Evolutionary conservation across 2,329 filamentous ascomycete genomes (phyloP), one percentile per base, ranked within the genome.

Genomic region (Hymenoscyphus occultus): DNA sequence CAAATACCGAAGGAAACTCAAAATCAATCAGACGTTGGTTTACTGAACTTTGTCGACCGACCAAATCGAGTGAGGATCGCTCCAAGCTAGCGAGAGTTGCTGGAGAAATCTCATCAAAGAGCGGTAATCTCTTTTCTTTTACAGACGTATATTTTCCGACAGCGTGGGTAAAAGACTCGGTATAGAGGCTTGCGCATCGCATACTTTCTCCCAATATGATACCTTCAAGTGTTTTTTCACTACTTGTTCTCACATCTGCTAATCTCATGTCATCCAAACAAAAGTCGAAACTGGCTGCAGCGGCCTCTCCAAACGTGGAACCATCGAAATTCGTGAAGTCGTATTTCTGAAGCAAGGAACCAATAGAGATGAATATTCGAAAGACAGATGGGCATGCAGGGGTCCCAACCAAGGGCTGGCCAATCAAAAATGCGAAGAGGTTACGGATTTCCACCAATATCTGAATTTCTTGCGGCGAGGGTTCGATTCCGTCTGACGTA

Each of bases 131-230:
- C 58, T 93, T 78, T 1, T 84, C 81, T 63, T 87, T 83, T 65
- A 93, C 86, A 39, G 92, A 83, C 22, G 91, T 85, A 65, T 94
- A 92, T 77, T 95, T 96, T 60, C 94, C 95, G 10, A 91, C 92
- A 0, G 89, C 92, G 76, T 98, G 95, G 5, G 93, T 88, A 73
- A 97, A 98, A 0, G 92, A 92, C 77, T 97, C 93, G 65, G 91
- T 92, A 78, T 96, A 98, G 2, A 99, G 83, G 7, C 88, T 84
- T 72, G 89, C 86, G 59, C 86, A 96, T 65, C 89, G 88, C 87
- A 98, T 91, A 45, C 86, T 86, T 78, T 99, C 94, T 64, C 91
- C 93, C 12, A 99, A 81, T n/a, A 98, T 84, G 58, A 98, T 83
- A 0, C 89, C 91, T 77, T 98, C 92, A 31, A 98, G 82, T 0